These are phyloP conservation scores for Stephania japonica DNA, from an alignment of 164 flowering plant species.

Conservation along the genomic window DNA sequence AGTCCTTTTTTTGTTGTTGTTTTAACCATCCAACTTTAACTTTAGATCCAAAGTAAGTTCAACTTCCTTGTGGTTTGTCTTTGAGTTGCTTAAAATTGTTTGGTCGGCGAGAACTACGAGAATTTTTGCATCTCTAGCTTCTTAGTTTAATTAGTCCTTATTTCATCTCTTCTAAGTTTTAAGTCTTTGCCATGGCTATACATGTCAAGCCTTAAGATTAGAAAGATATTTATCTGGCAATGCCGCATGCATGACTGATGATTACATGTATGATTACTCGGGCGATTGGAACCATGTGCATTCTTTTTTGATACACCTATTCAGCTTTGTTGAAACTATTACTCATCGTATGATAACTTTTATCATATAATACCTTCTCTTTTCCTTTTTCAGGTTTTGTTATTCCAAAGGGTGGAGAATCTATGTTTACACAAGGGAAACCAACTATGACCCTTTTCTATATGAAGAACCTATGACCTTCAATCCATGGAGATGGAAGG, in stretches of 20 bases:
- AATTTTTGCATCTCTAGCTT: no score
- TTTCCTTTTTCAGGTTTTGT: constrained; percentile 30
- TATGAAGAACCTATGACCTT: constrained; percentile 47
- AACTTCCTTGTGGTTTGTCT: neutral
- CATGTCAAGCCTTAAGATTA: neutral
- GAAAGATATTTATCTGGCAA: neutral
- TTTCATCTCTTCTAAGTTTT: neutral
- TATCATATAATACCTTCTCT: neutral
- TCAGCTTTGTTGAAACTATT: neutral
- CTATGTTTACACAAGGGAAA: constrained; percentile 44
- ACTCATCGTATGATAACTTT: neutral
- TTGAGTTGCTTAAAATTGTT: neutral
- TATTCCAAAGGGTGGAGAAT: constrained; percentile 59
- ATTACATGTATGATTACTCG: neutral
- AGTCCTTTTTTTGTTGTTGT: neutral
- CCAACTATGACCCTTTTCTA: constrained; percentile 38
- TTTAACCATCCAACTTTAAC: neutral
- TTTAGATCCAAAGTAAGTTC: neutral
- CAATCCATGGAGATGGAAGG: constrained; percentile 69
- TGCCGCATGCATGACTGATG: neutral
- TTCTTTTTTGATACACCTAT: neutral
- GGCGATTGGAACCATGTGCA: neutral
- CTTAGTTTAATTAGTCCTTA: no score
- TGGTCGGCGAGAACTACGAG: neutral
- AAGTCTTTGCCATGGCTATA: neutral